These are phyloP conservation scores for Moesziomyces antarcticus DNA, from an alignment of 1,284 basidiomycete genomes.

Conservation along the genomic window DNA sequence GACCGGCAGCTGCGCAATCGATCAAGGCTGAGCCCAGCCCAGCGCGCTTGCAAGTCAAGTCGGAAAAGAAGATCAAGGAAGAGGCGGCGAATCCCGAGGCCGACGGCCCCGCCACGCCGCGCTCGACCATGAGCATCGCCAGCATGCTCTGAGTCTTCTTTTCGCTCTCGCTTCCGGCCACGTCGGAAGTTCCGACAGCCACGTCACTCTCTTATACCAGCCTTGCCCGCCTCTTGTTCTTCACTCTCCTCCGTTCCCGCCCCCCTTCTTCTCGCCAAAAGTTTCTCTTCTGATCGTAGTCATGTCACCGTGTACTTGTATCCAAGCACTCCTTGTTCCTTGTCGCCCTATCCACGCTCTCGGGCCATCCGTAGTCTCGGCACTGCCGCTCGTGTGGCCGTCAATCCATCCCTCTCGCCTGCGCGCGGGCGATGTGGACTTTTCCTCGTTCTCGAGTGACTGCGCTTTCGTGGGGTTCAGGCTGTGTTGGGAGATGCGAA, in stretches of 20 bases:
- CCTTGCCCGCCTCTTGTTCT: too few relatives aligned
- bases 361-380: neutral
- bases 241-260: too few relatives aligned
- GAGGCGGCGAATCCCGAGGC: constrained; percentile 13
- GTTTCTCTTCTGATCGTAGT: neutral
- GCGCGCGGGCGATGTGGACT: neutral
- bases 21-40: neutral
- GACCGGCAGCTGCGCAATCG: neutral
- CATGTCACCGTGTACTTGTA: neutral
- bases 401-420: neutral
- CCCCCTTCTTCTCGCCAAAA: neutral
- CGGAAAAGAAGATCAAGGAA: constrained; percentile 20
- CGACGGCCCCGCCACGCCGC: constrained; percentile 24
- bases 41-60: constrained; percentile 18
- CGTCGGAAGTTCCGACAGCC: too few relatives aligned
- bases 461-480: too few relatives aligned
- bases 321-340: neutral
- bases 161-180: neutral
- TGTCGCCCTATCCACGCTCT: neutral
- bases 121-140: constrained; percentile 43
- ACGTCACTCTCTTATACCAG: too few relatives aligned
- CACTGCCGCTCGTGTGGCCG: neutral
- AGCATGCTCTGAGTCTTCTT: constrained; percentile 21
- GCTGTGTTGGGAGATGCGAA: neutral
- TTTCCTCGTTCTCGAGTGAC: too few relatives aligned